A percentile compares a stretch with the other conserved stretches of the same genome.
Evolutionary conservation across 108 stramenopile genomes (phyloP).

Genomic region (Poteriospumella lacustris): DNA sequence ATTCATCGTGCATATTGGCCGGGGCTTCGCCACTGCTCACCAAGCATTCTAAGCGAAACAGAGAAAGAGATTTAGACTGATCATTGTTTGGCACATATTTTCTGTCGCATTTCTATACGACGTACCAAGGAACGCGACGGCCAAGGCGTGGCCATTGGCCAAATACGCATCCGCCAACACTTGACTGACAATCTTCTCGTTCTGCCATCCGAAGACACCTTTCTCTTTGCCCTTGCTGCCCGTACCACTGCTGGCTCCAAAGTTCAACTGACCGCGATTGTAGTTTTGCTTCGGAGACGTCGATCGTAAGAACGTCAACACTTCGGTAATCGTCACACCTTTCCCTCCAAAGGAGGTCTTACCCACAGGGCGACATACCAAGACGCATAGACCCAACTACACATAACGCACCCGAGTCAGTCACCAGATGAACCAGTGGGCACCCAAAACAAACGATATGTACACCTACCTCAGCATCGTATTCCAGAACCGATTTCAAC

Average conservation of each 20-base stretch:
- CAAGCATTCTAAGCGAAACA: not conserved
- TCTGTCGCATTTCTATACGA: not conserved
- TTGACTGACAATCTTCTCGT: not conserved
- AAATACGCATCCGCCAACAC: not conserved
- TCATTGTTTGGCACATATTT: not conserved
- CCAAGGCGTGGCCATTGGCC: not conserved
- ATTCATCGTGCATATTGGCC: slow-evolving; percentile 39
- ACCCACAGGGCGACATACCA: not conserved
- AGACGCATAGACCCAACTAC: slow-evolving; percentile 3
- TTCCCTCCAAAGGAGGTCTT: slow-evolving; percentile 30
- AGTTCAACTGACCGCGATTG: not conserved
- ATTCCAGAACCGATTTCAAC: slow-evolving; percentile 36
- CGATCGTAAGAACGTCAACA: slow-evolving; percentile 37
- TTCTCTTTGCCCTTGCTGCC: not conserved
- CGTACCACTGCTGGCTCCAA: not conserved
- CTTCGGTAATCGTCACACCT: slow-evolving; percentile 37
- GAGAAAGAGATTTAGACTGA: too few species aligned
- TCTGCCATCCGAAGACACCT: too few species aligned
- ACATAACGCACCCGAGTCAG: slow-evolving; percentile 31
- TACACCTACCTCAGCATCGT: slow-evolving; percentile 38
- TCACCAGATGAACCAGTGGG: too few species aligned
- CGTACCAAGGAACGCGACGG: not conserved
- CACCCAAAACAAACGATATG: too few species aligned
- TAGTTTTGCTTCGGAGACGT: not conserved
- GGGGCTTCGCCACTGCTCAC: slow-evolving; percentile 3